A percentile compares a stretch with the other conserved stretches of the same genome.
Conservation (phyloP, 805 yeast genomes). For the Yamadazyma olivae region DNA sequence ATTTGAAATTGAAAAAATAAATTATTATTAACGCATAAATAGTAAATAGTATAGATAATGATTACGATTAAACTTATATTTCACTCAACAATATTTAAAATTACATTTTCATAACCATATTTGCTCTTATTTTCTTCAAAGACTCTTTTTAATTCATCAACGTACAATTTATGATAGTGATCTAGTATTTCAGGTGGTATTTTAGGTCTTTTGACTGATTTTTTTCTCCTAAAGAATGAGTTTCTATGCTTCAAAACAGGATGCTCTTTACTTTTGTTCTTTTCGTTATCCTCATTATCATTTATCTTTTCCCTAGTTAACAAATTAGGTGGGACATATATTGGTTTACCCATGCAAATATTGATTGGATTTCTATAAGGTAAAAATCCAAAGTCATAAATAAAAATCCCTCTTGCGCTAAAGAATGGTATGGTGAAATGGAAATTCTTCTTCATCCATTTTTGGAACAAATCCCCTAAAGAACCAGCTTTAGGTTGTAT, state of each 20-base stretch:
- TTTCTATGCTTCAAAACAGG: background rate
- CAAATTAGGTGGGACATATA: conserved; percentile 48
- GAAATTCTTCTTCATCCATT: conserved; percentile 63
- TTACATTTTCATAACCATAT: conserved; percentile 50
- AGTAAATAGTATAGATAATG: background rate
- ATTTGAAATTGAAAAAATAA: conserved; percentile 6
- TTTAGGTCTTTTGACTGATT: conserved; percentile 20
- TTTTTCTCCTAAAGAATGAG: conserved; percentile 8
- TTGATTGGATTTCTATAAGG: conserved; percentile 83
- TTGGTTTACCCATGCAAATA: conserved; percentile 71
- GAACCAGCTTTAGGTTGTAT: conserved; percentile 38
- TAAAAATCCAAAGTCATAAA: conserved; percentile 85
- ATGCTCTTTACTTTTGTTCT: conserved; percentile 4
- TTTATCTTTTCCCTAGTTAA: conserved; percentile 18
- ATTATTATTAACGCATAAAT: background rate
- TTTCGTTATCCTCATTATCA: conserved; percentile 1
- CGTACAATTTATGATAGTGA: conserved; percentile 69
- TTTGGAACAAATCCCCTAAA: conserved; percentile 56
- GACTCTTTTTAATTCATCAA: conserved; percentile 57
- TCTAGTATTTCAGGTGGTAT: conserved; percentile 48
- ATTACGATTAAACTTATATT: background rate
- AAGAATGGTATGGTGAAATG: conserved; percentile 91
- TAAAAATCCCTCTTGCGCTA: conserved; percentile 88
- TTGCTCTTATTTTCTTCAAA: conserved; percentile 64
- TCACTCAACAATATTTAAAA: conserved; percentile 41